Evolutionary conservation across 2,329 filamentous ascomycete genomes (phyloP).

Genomic region (Cladosporium sp.): DNA sequence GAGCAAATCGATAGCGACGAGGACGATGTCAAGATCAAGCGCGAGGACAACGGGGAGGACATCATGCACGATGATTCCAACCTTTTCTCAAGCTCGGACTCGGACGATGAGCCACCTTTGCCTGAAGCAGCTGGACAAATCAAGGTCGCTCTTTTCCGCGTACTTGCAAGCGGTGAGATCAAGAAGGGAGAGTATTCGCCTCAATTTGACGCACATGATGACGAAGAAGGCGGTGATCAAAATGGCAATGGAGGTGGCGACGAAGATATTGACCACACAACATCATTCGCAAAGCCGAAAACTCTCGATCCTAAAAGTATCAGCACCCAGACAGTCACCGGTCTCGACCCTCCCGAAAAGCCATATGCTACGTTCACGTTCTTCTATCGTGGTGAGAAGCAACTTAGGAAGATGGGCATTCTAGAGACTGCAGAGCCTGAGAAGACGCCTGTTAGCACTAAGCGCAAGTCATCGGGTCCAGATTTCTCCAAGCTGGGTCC

Average conservation of each 20-base stretch:
- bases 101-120: conserved; percentile 76
- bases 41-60: conserved; percentile 57
- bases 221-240: conserved; percentile 65
- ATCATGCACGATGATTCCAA: conserved; percentile 64
- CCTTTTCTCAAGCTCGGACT: conserved; percentile 62
- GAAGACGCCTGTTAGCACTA: conserved; percentile 53
- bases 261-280: conserved; percentile 90
- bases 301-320: conserved; percentile 94
- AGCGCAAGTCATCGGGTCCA: conserved; percentile 75
- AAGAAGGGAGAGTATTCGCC: conserved; percentile 97
- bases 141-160: conserved; percentile 93
- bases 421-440: conserved; percentile 59
- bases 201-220: conserved; percentile 94
- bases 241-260: conserved; percentile 60
- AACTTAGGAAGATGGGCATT: conserved; percentile 96
- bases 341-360: conserved; percentile 91
- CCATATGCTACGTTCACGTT: conserved; percentile 97
- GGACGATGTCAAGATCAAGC: conserved; percentile 40
- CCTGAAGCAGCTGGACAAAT: conserved; percentile 96
- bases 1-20: conserved; percentile 55
- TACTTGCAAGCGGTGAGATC: conserved; percentile 92
- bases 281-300: conserved; percentile 95
- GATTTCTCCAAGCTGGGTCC: conserved; percentile 84
- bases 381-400: conserved; percentile 90
- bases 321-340: conserved; percentile 98